Conservation (phyloP, 108 stramenopile species). For the Pseudonitzschia delicatissima region DNA sequence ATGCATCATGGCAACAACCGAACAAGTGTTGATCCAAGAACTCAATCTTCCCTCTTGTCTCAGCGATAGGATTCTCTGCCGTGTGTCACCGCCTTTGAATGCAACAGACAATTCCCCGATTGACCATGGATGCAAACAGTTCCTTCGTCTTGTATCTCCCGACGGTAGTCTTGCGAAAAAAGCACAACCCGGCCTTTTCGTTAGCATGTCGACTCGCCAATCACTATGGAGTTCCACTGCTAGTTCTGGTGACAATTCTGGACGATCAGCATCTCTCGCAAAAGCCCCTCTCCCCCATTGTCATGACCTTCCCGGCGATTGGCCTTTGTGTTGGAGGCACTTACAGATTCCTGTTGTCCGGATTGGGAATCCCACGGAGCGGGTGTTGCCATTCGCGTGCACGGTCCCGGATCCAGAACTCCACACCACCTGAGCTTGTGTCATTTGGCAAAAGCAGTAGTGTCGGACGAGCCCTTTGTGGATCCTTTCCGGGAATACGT, state of each 20-base stretch:
- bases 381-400: constrained; percentile 49
- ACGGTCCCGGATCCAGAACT: constrained; percentile 37
- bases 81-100: background rate
- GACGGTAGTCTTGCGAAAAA: constrained; percentile 47
- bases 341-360: constrained; percentile 28
- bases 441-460: constrained; percentile 38
- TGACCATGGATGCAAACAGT: background rate
- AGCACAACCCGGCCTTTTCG: constrained; percentile 67
- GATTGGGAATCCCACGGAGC: constrained; percentile 48
- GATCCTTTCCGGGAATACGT: constrained; percentile 39
- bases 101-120: background rate
- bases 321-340: constrained; percentile 54
- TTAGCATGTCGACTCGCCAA: constrained; percentile 58
- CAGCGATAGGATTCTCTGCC: constrained; percentile 15
- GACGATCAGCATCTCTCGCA: constrained; percentile 39
- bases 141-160: constrained; percentile 61
- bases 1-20: background rate
- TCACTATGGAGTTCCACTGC: constrained; percentile 29
- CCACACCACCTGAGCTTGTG: constrained; percentile 61
- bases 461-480: constrained; percentile 69
- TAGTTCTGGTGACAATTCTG: constrained; percentile 43
- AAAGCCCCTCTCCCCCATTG: constrained; percentile 11
- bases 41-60: constrained; percentile 11
- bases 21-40: background rate
- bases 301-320: constrained; percentile 50